A percentile compares a stretch with the other conserved stretches of the same genome.
phyloP scores from a whole-genome alignment of 2,329 filamentous ascomycete species.

The Colletotrichum gloeosporioides region DNA sequence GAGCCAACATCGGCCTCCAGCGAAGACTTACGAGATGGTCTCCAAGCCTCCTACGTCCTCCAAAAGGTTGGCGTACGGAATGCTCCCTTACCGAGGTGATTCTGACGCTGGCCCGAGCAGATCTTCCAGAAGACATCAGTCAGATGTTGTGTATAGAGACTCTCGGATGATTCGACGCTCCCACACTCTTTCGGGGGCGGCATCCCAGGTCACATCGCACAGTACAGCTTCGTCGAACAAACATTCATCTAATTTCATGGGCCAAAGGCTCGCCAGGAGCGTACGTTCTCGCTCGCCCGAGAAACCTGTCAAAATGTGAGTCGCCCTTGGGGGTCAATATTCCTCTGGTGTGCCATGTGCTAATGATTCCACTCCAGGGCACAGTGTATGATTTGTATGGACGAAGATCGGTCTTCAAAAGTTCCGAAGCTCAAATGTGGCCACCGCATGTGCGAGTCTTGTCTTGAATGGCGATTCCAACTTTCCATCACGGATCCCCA shows the following conservation, averaged over 20 bases:
- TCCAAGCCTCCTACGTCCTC: slow-evolving; percentile 4
- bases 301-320: slow-evolving; percentile 33
- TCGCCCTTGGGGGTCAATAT: slow-evolving; percentile 9
- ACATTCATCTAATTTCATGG: slow-evolving; percentile 1
- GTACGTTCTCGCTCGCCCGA: slow-evolving; percentile 25
- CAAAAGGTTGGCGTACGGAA: not conserved
- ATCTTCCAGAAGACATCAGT: not conserved
- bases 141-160: slow-evolving; percentile 14
- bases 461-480: slow-evolving; percentile 76
- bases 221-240: slow-evolving; percentile 20
- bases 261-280: slow-evolving; percentile 3
- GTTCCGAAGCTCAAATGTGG: slow-evolving; percentile 77
- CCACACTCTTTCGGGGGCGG: slow-evolving; percentile 11
- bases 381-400: slow-evolving; percentile 76
- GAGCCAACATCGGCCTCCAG: not conserved
- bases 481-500: slow-evolving; percentile 78
- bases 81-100: not conserved
- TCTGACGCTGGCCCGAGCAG: slow-evolving; percentile 1
- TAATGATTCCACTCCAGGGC: slow-evolving; percentile 50
- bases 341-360: not conserved
- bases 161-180: slow-evolving; percentile 7
- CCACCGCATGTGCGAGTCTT: slow-evolving; percentile 81
- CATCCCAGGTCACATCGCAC: slow-evolving; percentile 22
- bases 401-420: slow-evolving; percentile 67
- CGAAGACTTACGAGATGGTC: not conserved